Percentiles rank a stretch among this genome's conserved stretches.
Evolutionary conservation across 345 rosid species (phyloP).

Genomic region (Dimocarpus longan): DNA sequence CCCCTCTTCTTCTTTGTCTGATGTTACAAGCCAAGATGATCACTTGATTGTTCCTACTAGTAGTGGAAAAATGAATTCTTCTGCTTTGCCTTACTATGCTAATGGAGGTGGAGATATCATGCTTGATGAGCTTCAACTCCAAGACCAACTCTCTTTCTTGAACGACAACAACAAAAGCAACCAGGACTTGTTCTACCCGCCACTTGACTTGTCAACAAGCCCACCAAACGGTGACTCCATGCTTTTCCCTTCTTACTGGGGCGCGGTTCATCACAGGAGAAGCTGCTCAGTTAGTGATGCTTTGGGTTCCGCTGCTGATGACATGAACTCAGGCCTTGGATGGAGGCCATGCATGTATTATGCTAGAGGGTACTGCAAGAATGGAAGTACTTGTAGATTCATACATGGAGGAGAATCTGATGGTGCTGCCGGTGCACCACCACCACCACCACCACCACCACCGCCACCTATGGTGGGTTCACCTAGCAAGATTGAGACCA

Average conservation of each 20-base stretch:
- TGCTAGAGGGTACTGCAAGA: slow-evolving; percentile 93
- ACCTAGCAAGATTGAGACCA: slow-evolving; percentile 66
- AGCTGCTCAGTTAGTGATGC: slow-evolving; percentile 77
- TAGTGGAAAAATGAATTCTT: slow-evolving; percentile 50
- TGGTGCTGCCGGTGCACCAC: slow-evolving; percentile 11
- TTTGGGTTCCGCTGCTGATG: slow-evolving; percentile 56
- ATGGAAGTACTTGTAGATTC: slow-evolving; percentile 84
- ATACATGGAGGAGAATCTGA: slow-evolving; percentile 60
- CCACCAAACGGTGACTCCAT: slow-evolving; percentile 37
- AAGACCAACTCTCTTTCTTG: slow-evolving; percentile 66
- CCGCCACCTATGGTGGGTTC: slow-evolving; percentile 54
- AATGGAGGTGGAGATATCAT: slow-evolving; percentile 46
- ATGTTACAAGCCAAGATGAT: slow-evolving; percentile 51
- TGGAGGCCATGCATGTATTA: slow-evolving; percentile 89
- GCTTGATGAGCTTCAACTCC: slow-evolving; percentile 64
- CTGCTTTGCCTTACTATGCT: slow-evolving; percentile 67
- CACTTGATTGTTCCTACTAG: slow-evolving; percentile 45
- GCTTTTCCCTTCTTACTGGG: slow-evolving; percentile 52
- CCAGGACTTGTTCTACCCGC: slow-evolving; percentile 50
- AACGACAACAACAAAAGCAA: slow-evolving; percentile 48
- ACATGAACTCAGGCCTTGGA: slow-evolving; percentile 64
- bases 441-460: neutral
- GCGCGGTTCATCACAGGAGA: slow-evolving; percentile 63
- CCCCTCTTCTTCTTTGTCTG: slow-evolving; percentile 44
- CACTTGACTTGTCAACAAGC: slow-evolving; percentile 40